Evolutionary conservation across 73 alveolate species (phyloP), one percentile per base, ranked within the genome.

Genomic region (Paramecium primaurelia): DNA sequence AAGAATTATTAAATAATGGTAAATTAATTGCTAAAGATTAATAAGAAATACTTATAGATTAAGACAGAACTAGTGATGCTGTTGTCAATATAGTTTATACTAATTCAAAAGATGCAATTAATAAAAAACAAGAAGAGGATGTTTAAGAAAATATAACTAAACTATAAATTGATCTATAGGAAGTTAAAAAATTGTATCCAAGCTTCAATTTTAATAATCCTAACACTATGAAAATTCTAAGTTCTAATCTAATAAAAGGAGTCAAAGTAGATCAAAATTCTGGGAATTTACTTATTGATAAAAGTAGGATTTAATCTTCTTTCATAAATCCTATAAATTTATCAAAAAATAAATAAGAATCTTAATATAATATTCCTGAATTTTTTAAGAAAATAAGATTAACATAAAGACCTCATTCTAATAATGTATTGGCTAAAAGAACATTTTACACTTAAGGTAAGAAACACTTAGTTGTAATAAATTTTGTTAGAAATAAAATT

Each of bases 271-370:
- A 80, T 20, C 34, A 26, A 28, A 32, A 64, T 2, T 8, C 51
- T 38, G 91, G 91, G 20, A 26, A 40, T 11, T 22, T 80, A 18
- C 18, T 32, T 25, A 25, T 49, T 8, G 91, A 80, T 80, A 32
- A 80, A 80, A 47, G 91, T 45, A 80, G 75, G 58, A 80, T 80
- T 42, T 25, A 45, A 44, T 42, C 71, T 38, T 80, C 91, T 38
- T 80, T 80, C 38, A 80, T 80, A 44, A 80, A 47, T 80, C 75
- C 58, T 75, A 38, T n/a, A 18, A 26, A 38, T 25, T 30, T 28
- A 64, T 54, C 69, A 18, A 54, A 18, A 54, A 54, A 54, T 54
- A n/a, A 7, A 18, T 18, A 7, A 54, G 32, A 54, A n/a, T 54
- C 68, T 6, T 54, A 18, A 14, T 54, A 16, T 18, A 54, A 54